A percentile compares a stretch with the other conserved stretches of the same genome.
Conservation (phyloP, 2,329 filamentous ascomycete species). For the Allantophomopsis cytisporea region DNA sequence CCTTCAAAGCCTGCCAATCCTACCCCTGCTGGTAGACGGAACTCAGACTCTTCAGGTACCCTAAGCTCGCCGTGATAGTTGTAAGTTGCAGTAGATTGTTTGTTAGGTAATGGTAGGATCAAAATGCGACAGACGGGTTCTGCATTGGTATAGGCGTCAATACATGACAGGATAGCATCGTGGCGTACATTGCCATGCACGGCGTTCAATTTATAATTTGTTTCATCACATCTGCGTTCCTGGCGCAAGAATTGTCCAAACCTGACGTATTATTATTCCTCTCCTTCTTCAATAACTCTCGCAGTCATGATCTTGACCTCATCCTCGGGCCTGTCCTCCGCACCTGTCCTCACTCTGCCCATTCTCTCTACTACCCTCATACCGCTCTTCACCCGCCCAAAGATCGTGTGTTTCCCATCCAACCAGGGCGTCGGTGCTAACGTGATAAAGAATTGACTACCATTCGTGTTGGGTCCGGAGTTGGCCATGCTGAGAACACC, state of each 20-base stretch:
- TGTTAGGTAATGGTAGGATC: too few species aligned
- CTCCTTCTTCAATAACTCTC: constrained; percentile 49
- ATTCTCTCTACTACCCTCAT: constrained; percentile 77
- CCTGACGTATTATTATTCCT: constrained; percentile 1
- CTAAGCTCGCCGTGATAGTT: too few species aligned
- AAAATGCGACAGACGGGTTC: too few species aligned
- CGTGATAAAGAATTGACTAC: constrained; percentile 92
- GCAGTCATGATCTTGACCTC: constrained; percentile 71
- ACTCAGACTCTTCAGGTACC: too few species aligned
- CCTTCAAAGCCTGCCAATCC: too few species aligned
- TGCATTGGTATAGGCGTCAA: too few species aligned
- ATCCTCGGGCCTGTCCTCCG: constrained; percentile 68
- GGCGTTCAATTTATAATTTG: too few species aligned
- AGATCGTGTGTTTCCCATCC: constrained; percentile 95
- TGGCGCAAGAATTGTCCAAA: not conserved
- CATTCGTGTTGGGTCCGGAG: constrained; percentile 83
- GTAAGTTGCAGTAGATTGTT: too few species aligned
- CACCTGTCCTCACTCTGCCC: constrained; percentile 73
- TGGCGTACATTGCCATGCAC: too few species aligned
- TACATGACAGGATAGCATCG: too few species aligned
- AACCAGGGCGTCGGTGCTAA: constrained; percentile 91
- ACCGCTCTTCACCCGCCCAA: constrained; percentile 76
- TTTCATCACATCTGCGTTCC: too few species aligned
- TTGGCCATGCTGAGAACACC: constrained; percentile 97
- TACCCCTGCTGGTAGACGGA: too few species aligned